Conservation (phyloP, 2,329 filamentous ascomycete genomes). For the Paraphaeosphaeria minitans region DNA sequence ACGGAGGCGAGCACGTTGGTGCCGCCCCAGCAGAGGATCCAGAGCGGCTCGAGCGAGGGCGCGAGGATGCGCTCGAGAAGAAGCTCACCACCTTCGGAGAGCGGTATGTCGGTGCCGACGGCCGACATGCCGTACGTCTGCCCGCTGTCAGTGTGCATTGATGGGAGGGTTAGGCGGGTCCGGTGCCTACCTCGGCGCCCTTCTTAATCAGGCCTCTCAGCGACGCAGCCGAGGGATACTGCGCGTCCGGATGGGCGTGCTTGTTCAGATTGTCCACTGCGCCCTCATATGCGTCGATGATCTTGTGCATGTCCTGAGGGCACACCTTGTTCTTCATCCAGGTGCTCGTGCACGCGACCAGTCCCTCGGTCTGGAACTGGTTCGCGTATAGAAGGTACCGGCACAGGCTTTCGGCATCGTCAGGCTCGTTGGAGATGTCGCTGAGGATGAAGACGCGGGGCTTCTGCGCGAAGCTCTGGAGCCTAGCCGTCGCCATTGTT, state of each 20-base stretch:
- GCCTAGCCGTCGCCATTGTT: constrained; percentile 32
- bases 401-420: constrained; percentile 47
- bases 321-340: constrained; percentile 47
- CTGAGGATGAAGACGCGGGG: constrained; percentile 49
- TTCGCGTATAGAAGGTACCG: constrained; percentile 47
- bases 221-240: constrained; percentile 35
- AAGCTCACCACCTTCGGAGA: constrained; percentile 53
- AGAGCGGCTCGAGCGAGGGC: constrained; percentile 52
- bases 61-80: constrained; percentile 51
- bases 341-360: constrained; percentile 48
- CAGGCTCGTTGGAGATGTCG: constrained; percentile 49
- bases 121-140: constrained; percentile 49
- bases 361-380: constrained; percentile 46
- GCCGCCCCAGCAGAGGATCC: constrained; percentile 61
- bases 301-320: constrained; percentile 44
- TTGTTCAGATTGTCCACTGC: constrained; percentile 56
- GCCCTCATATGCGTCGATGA: constrained; percentile 41
- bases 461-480: constrained; percentile 39
- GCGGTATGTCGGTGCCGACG: constrained; percentile 34
- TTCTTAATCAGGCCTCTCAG: constrained; percentile 33
- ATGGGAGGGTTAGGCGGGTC: neutral
- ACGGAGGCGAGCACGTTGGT: constrained; percentile 59
- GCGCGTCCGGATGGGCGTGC: constrained; percentile 47
- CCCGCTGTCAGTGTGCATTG: neutral
- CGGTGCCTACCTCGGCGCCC: constrained; percentile 36